phyloP scores from a whole-genome alignment of 768 basidiomycete genomes.

The Megacollybia marginata region DNA sequence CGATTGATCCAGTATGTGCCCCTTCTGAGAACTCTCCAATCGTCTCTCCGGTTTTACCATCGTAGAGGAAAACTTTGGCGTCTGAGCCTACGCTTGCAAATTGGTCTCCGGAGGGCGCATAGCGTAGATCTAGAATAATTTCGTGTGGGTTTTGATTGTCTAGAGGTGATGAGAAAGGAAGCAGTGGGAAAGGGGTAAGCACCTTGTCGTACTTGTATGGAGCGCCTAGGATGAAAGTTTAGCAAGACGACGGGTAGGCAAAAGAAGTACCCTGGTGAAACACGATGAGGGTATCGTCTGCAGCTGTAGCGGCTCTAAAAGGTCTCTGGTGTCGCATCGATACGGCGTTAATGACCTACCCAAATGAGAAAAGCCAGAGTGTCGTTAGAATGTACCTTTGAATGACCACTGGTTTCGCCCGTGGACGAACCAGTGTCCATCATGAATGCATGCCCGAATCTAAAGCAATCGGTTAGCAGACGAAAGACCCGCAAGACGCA shows the following conservation, averaged over 20 bases:
- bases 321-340: conserved; percentile 85
- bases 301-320: conserved; percentile 83
- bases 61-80: conserved; percentile 80
- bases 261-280: conserved; percentile 84
- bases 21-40: conserved; percentile 55
- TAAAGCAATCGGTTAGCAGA: conserved; percentile 18
- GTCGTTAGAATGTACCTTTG: conserved; percentile 48
- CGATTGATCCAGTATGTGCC: conserved; percentile 68
- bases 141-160: conserved; percentile 83
- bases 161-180: conserved; percentile 17
- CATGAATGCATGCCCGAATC: conserved; percentile 80
- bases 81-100: conserved; percentile 91
- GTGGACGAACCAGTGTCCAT: conserved; percentile 78
- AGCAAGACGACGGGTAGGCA: neutral
- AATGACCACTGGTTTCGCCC: conserved; percentile 86
- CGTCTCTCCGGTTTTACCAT: conserved; percentile 83
- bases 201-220: conserved; percentile 91
- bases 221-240: conserved; percentile 36
- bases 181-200: too few relatives aligned
- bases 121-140: conserved; percentile 91
- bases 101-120: conserved; percentile 69
- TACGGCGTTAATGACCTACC: conserved; percentile 78
- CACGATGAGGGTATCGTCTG: conserved; percentile 74
- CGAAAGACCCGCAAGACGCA: conserved; percentile 1
- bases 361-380: neutral